Conservation (phyloP, 345 rosid genomes). For the Eucalyptus pauciflora region DNA sequence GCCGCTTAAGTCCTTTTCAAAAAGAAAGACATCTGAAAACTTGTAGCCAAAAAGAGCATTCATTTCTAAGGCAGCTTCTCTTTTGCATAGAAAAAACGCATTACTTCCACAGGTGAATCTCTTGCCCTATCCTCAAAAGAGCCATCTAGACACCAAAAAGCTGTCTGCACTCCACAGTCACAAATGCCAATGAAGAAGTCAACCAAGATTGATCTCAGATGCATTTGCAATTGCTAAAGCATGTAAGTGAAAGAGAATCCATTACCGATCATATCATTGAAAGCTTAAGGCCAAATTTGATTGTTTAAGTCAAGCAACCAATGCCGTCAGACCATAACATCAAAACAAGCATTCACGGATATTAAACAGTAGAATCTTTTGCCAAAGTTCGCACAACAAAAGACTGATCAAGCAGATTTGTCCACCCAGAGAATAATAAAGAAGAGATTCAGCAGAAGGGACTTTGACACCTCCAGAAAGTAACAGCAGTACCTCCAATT, state of each 20-base stretch:
- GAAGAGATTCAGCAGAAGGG: constrained; percentile 1
- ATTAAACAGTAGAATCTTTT: constrained; percentile 14
- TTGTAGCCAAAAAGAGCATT: constrained; percentile 12
- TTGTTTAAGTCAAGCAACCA: constrained; percentile 29
- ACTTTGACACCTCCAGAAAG: not conserved
- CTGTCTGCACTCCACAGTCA: not conserved
- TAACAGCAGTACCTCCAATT: too few relatives aligned
- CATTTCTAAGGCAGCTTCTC: constrained; percentile 5
- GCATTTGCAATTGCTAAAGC: constrained; percentile 7
- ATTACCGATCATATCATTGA: constrained; percentile 6
- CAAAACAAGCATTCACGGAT: constrained; percentile 24
- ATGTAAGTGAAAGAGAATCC: constrained; percentile 6
- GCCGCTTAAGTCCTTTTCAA: constrained; percentile 6
- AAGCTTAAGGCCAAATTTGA: constrained; percentile 16
- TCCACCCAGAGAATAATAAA: constrained; percentile 20
- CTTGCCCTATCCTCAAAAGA: not conserved
- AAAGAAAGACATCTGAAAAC: constrained; percentile 7
- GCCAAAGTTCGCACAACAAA: constrained; percentile 21
- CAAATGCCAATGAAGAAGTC: not conserved
- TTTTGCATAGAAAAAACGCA: not conserved
- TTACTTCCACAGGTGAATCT: not conserved
- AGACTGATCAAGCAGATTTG: constrained; percentile 16
- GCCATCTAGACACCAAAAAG: not conserved
- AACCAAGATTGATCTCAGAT: not conserved
- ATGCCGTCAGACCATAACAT: constrained; percentile 17